Evolutionary conservation across 345 rosid genomes (phyloP).

Genomic region (Populus euphratica): DNA sequence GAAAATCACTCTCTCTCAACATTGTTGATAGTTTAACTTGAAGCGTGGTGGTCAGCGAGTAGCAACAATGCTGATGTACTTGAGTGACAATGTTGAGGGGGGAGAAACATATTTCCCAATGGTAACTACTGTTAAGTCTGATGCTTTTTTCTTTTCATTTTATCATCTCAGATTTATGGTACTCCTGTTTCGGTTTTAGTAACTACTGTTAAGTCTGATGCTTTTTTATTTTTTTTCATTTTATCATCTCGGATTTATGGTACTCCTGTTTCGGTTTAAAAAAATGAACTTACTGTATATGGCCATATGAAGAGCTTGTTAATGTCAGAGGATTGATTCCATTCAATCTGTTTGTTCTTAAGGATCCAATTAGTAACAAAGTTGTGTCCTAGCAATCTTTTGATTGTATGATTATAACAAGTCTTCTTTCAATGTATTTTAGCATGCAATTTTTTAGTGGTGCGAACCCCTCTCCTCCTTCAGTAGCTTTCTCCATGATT

Average conservation of each 20-base stretch:
- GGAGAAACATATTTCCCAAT: slow-evolving; percentile 95
- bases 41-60: slow-evolving; percentile 91
- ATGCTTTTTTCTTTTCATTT: background rate
- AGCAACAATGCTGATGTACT: slow-evolving; percentile 92
- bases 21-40: slow-evolving; percentile 60
- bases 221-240: background rate
- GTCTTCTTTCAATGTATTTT: background rate
- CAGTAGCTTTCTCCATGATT: background rate
- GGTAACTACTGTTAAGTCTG: slow-evolving; percentile 41
- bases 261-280: background rate
- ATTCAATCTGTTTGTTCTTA: background rate
- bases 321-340: background rate
- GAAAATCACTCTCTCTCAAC: background rate
- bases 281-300: background rate
- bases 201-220: slow-evolving; percentile 14
- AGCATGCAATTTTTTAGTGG: background rate
- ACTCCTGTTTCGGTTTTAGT: slow-evolving; percentile 27
- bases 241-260: background rate
- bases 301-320: background rate
- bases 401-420: no score
- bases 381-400: background rate
- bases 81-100: slow-evolving; percentile 82
- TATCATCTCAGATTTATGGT: background rate
- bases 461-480: background rate
- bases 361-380: background rate